Evolutionary conservation across 2,329 filamentous ascomycete species (phyloP).

Genomic region (Ophiostoma himal-ulmi): DNA sequence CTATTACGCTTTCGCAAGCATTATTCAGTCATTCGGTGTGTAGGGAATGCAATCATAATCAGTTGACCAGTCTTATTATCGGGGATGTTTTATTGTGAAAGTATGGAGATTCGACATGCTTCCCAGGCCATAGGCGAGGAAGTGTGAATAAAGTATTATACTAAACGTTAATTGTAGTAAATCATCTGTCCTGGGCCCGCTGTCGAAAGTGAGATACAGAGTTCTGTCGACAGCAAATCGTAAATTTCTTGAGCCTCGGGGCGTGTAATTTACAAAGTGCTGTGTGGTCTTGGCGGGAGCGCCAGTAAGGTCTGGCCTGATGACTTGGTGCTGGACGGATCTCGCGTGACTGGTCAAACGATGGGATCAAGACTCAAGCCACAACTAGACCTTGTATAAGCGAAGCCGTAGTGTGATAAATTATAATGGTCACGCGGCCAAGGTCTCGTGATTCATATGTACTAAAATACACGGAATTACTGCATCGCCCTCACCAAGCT

Average conservation of each 20-base stretch:
- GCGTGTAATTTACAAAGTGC: background rate
- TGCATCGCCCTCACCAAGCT: background rate
- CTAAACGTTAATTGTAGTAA: background rate
- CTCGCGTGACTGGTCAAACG: constrained; percentile 22
- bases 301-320: constrained; percentile 17
- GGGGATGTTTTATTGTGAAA: background rate
- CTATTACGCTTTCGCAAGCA: background rate
- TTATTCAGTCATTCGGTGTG: background rate
- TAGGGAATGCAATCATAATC: background rate
- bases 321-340: constrained; percentile 20
- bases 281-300: constrained; percentile 9
- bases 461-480: background rate
- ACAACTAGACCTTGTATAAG: constrained; percentile 9
- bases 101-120: background rate
- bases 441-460: background rate
- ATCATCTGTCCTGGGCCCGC: background rate
- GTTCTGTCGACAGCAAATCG: background rate
- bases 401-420: background rate
- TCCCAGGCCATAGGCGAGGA: background rate
- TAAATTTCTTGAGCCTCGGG: background rate
- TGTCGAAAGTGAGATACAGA: background rate
- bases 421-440: background rate
- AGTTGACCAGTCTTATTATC: background rate
- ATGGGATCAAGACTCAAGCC: constrained; percentile 16
- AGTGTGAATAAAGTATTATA: background rate